Conservation (phyloP, 2,329 filamentous ascomycete species). For the Aureobasidium sp. region DNA sequence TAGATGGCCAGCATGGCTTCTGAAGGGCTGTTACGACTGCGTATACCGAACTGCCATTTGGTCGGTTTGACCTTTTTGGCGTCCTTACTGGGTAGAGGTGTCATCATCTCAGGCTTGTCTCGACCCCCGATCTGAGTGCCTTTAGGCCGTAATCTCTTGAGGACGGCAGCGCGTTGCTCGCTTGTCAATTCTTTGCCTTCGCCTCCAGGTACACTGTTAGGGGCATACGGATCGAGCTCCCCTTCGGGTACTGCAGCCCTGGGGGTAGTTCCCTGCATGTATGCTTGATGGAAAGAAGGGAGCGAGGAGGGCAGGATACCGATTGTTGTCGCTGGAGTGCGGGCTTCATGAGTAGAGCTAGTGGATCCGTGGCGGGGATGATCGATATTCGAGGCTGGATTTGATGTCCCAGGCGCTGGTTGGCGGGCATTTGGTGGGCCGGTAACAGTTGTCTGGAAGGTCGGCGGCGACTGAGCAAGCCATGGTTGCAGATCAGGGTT, state of each 20-base stretch:
- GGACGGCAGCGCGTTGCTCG: constrained; percentile 72
- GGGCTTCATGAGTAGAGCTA: constrained; percentile 33
- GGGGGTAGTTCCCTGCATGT: constrained; percentile 61
- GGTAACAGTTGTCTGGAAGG: constrained; percentile 35
- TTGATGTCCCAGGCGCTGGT: constrained; percentile 18
- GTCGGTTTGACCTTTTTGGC: constrained; percentile 62
- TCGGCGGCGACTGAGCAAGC: constrained; percentile 50
- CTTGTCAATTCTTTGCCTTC: constrained; percentile 35
- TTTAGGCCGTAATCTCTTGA: constrained; percentile 74
- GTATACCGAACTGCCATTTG: constrained; percentile 97
- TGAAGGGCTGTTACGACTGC: constrained; percentile 86
- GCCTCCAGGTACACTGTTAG: constrained; percentile 24
- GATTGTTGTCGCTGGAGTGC: constrained; percentile 63
- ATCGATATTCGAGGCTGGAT: constrained; percentile 26
- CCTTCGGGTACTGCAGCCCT: constrained; percentile 40
- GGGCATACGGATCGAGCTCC: constrained; percentile 41
- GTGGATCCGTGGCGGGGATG: constrained; percentile 40
- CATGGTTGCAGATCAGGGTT: constrained; percentile 47
- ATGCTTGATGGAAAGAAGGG: constrained; percentile 83
- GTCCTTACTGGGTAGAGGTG: constrained; percentile 41
- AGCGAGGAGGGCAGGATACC: constrained; percentile 87
- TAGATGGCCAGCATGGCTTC: constrained; percentile 95
- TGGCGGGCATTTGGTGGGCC: constrained; percentile 26
- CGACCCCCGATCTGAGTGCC: constrained; percentile 9
- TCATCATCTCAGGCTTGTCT: constrained; percentile 48